Evolutionary conservation across 805 yeast genomes (phyloP).

Genomic region (Teunomyces lycoperdinae): DNA sequence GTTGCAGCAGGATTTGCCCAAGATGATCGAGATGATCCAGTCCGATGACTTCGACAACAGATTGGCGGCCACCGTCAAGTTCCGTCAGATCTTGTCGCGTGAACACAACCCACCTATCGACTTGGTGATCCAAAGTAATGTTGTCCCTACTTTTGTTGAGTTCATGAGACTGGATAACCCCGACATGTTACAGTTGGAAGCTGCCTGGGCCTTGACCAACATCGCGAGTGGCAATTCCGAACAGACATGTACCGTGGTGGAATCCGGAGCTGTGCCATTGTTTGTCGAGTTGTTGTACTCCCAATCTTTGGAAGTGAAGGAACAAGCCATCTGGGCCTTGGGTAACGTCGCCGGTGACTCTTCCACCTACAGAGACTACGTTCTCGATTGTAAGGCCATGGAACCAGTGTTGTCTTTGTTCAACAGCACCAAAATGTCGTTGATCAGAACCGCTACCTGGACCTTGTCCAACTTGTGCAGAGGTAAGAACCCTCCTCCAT

Average conservation of each 20-base stretch:
- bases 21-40: conserved; percentile 76
- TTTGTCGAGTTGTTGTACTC: conserved; percentile 82
- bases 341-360: conserved; percentile 99
- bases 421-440: conserved; percentile 78
- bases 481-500: conserved; percentile 95
- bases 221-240: conserved; percentile 92
- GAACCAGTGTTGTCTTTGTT: conserved; percentile 79
- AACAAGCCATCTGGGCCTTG: conserved; percentile 98
- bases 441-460: conserved; percentile 97
- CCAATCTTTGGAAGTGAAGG: conserved; percentile 85
- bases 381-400: conserved; percentile 82
- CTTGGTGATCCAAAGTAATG: conserved; percentile 88
- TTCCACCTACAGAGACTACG: conserved; percentile 84
- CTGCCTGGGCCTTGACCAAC: conserved; percentile 99
- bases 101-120: conserved; percentile 97
- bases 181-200: conserved; percentile 89
- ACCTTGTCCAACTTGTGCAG: conserved; percentile 94
- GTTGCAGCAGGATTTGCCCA: conserved; percentile 66
- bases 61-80: conserved; percentile 84
- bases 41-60: conserved; percentile 76
- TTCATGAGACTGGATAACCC: conserved; percentile 75
- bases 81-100: conserved; percentile 88
- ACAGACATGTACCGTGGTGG: conserved; percentile 88
- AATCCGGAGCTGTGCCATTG: conserved; percentile 89
- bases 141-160: conserved; percentile 84